Evolutionary conservation across 345 rosid species (phyloP).

Genomic region (Zanthoxylum bungeanum): DNA sequence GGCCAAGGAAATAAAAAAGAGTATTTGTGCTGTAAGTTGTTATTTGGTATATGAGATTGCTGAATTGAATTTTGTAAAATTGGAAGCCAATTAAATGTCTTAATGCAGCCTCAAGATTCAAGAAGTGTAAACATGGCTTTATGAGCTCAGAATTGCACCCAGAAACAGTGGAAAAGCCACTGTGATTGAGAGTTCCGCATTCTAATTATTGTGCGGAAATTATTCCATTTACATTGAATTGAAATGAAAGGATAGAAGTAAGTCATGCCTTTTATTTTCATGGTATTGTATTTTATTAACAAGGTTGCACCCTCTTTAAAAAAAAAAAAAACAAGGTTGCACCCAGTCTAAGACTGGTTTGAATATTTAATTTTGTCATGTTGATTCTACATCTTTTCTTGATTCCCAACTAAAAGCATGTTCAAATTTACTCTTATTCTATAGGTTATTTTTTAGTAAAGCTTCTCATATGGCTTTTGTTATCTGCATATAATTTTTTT

Average conservation of each 20-base stretch:
- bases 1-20: neutral
- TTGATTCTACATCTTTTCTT: neutral
- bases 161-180: neutral
- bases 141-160: neutral
- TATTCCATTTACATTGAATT: neutral
- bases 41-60: neutral
- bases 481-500: neutral
- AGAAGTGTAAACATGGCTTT: neutral
- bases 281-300: neutral
- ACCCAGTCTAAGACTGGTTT: neutral
- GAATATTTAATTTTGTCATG: neutral
- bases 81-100: neutral
- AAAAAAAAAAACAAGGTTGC: neutral
- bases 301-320: neutral
- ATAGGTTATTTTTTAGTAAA: neutral
- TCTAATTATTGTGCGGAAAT: neutral
- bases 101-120: neutral
- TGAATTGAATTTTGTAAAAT: neutral
- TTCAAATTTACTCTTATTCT: neutral
- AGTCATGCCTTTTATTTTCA: neutral
- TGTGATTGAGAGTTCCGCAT: neutral
- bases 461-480: neutral
- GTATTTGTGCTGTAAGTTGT: neutral
- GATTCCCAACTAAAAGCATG: neutral
- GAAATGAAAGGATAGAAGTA: neutral